These are phyloP conservation scores for Chaetomium olivaceum DNA, from an alignment of 2,329 filamentous ascomycete genomes.

Conservation along the genomic window DNA sequence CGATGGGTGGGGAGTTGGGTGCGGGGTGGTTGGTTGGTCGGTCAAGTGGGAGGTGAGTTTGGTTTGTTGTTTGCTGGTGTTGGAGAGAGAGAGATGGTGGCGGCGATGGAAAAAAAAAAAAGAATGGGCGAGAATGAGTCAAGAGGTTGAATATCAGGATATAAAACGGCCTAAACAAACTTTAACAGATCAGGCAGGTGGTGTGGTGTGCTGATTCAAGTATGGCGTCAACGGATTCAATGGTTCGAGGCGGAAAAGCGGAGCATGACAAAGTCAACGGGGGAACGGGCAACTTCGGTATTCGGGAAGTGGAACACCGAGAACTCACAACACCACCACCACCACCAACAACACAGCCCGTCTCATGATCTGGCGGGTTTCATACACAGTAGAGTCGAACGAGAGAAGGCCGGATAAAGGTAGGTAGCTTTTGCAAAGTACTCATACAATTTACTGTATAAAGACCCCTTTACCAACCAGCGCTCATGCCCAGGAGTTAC, in stretches of 20 bases:
- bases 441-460: not conserved
- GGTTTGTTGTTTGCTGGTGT: not conserved
- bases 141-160: not conserved
- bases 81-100: not conserved
- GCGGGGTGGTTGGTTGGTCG: not conserved
- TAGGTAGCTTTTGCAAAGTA: not conserved
- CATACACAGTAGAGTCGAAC: not conserved
- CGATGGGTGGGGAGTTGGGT: not conserved
- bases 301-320: not conserved
- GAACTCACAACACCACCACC: not conserved
- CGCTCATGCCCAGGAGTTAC: not conserved
- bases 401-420: not conserved
- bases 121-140: not conserved
- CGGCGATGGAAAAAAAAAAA: not conserved
- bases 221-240: not conserved
- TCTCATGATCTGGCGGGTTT: not conserved
- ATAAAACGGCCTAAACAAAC: not conserved
- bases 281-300: not conserved
- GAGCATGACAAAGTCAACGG: not conserved
- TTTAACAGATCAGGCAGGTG: not conserved
- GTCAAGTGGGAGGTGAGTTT: not conserved
- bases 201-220: not conserved
- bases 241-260: not conserved
- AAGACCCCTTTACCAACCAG: not conserved
- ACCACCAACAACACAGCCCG: not conserved